A percentile compares a stretch with the other conserved stretches of the same genome.
Evolutionary conservation across 108 stramenopile species (phyloP).

Genomic region (Skeletonema tropicum): DNA sequence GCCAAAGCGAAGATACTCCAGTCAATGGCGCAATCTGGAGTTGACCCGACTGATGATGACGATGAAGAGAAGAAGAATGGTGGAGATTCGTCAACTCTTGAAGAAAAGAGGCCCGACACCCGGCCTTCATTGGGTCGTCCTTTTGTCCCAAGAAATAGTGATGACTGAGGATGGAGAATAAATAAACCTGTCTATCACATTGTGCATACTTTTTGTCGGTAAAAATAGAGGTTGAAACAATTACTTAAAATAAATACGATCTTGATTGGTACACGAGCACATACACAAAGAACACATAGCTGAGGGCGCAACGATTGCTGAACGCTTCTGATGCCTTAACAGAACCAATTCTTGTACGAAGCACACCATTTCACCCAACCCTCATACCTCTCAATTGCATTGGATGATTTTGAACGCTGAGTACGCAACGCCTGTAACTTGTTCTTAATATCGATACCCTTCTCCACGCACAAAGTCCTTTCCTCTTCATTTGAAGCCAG

Average conservation of each 20-base stretch:
- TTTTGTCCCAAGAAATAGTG: not conserved
- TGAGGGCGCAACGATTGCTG: no score
- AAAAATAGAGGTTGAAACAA: no score
- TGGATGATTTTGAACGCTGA: slow-evolving; percentile 16
- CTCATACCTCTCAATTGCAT: slow-evolving; percentile 33
- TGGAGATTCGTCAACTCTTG: not conserved
- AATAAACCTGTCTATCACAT: no score
- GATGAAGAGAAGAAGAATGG: not conserved
- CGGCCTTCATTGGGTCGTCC: not conserved
- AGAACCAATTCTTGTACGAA: slow-evolving; percentile 50
- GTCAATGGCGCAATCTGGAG: not conserved
- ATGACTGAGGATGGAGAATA: not conserved
- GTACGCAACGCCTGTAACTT: slow-evolving; percentile 29
- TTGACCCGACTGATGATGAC: not conserved
- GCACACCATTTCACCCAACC: slow-evolving; percentile 44
- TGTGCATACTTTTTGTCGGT: no score
- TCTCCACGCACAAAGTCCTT: slow-evolving; percentile 33
- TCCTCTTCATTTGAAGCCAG: slow-evolving; percentile 28
- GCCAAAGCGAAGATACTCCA: slow-evolving; percentile 1
- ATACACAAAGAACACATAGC: not conserved
- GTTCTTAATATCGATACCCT: slow-evolving; percentile 35
- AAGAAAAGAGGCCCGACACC: not conserved
- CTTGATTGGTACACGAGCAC: no score
- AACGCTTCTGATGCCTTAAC: slow-evolving; percentile 8
- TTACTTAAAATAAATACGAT: not conserved